Evolutionary conservation across 1,284 basidiomycete genomes (phyloP), one percentile per base, ranked within the genome.

Genomic region (Rhodotorula sp.): DNA sequence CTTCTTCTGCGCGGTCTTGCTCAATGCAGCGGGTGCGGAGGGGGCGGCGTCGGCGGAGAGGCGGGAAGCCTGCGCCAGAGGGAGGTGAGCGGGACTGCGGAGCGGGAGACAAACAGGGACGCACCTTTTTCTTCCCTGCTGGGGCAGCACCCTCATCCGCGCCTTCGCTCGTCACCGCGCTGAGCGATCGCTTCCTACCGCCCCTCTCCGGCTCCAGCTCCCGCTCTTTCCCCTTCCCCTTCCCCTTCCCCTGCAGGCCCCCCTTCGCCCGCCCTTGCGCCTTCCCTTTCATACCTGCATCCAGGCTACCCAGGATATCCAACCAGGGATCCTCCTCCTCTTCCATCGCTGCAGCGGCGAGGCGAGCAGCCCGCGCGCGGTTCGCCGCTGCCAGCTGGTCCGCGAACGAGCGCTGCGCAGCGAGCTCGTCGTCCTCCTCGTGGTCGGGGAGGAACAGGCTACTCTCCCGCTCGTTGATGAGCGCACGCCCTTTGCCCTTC

Each of bases 1-100:
- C 51, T 68, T 64, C 60, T 74, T 71, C 10, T 59, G 55, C 27
- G 53, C 66, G 3, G 64, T 64, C 36, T 69, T 68, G 32, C 34
- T 60, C 1, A 50, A 15, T 4, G 58, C 61, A 22, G 53, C 58
- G 6, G 53, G 44, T 2, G 51, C 13, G 12, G 59, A 29, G 21
- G 50, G 4, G 4, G 44, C 27, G 39, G 4, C 9, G n/a, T 36
- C 25, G 8, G 50, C 13, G 17, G 32, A 21, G 0, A 13, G n/a
- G 6, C 34, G 63, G 13, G 29, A 10, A 4, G 55, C 25, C 50
- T 56, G 50, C 8, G 29, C 0, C 25, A 0, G 29, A n/a, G n/a
- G 27, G 34, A 27, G 36, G 25, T 17, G 34, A 22, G 13, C 1
- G 29, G 4, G 3, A 48, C 5, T n/a, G n/a, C 9, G n/a, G 4